These are phyloP conservation scores for Fusarium sp. DNA, from an alignment of 2,329 filamentous ascomycete genomes.

Conservation along the genomic window DNA sequence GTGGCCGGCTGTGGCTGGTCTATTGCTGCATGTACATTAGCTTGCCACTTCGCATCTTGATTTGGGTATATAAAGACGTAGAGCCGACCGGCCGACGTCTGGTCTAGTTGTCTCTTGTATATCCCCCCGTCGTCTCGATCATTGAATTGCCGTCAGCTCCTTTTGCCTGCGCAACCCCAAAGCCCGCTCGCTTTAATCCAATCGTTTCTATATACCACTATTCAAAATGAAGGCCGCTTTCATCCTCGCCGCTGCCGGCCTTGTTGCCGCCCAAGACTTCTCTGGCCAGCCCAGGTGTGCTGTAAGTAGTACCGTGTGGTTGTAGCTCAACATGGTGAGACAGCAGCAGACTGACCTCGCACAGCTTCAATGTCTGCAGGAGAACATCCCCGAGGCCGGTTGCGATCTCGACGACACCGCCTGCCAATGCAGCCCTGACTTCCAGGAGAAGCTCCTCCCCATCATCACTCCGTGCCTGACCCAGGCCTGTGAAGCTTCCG, in stretches of 20 bases:
- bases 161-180: neutral
- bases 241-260: slow-evolving; percentile 47
- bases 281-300: slow-evolving; percentile 51
- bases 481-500: slow-evolving; percentile 46
- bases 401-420: slow-evolving; percentile 50
- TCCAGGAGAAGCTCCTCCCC: slow-evolving; percentile 45
- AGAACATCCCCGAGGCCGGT: slow-evolving; percentile 49
- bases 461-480: slow-evolving; percentile 47
- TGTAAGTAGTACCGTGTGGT: slow-evolving; percentile 52
- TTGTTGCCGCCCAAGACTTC: slow-evolving; percentile 53
- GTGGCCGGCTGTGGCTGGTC: neutral
- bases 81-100: slow-evolving; percentile 1
- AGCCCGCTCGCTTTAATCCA: slow-evolving; percentile 3
- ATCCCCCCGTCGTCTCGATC: slow-evolving; percentile 7
- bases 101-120: slow-evolving; percentile 1
- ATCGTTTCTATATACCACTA: slow-evolving; percentile 11
- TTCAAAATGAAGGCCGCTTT: slow-evolving; percentile 54
- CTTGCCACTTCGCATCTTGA: too few species aligned
- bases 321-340: neutral
- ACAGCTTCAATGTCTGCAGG: slow-evolving; percentile 49
- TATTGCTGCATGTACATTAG: neutral
- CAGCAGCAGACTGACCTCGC: slow-evolving; percentile 1
- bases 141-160: slow-evolving; percentile 1
- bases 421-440: slow-evolving; percentile 52
- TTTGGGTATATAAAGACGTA: slow-evolving; percentile 19